Evolutionary conservation across 352 stramenopile species (phyloP).

Genomic region (Phytophthora tentaculata): DNA sequence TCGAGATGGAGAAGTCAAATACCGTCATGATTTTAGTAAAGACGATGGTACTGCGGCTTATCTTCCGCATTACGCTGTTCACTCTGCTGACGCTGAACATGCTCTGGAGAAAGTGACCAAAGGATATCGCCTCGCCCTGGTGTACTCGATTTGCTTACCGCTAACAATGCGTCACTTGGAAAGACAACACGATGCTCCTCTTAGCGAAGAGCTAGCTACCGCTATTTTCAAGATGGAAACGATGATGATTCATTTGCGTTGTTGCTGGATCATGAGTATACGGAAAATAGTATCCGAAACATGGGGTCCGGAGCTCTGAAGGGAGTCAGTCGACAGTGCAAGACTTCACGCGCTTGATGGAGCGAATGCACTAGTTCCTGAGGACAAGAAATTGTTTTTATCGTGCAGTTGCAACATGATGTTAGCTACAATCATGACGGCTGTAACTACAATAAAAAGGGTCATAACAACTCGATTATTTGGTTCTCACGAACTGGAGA

Average conservation of each 20-base stretch:
- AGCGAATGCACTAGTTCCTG: constrained; percentile 14
- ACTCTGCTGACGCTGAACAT: constrained; percentile 35
- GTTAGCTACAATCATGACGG: not conserved
- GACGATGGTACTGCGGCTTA: constrained; percentile 14
- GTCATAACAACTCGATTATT: not conserved
- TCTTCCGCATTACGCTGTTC: constrained; percentile 25
- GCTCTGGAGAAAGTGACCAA: constrained; percentile 14
- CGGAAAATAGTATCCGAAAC: constrained; percentile 29
- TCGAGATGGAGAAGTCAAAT: not conserved
- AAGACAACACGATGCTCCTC: not conserved
- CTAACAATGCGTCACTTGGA: constrained; percentile 7
- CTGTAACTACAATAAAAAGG: not conserved
- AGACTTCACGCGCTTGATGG: constrained; percentile 27
- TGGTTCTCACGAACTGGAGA: not conserved
- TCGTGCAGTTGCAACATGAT: constrained; percentile 6
- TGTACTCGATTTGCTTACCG: constrained; percentile 34
- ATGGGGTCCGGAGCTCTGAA: constrained; percentile 28
- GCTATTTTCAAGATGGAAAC: constrained; percentile 3
- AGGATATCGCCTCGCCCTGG: constrained; percentile 24
- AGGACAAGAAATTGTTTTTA: constrained; percentile 28
- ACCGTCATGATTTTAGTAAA: constrained; percentile 12
- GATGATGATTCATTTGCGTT: constrained; percentile 19
- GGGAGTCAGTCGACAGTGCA: constrained; percentile 24
- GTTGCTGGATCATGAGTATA: constrained; percentile 34
- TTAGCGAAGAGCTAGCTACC: constrained; percentile 10